Conservation (phyloP, 1,284 basidiomycete species). For the Erythrobasidium hasegawianum region DNA sequence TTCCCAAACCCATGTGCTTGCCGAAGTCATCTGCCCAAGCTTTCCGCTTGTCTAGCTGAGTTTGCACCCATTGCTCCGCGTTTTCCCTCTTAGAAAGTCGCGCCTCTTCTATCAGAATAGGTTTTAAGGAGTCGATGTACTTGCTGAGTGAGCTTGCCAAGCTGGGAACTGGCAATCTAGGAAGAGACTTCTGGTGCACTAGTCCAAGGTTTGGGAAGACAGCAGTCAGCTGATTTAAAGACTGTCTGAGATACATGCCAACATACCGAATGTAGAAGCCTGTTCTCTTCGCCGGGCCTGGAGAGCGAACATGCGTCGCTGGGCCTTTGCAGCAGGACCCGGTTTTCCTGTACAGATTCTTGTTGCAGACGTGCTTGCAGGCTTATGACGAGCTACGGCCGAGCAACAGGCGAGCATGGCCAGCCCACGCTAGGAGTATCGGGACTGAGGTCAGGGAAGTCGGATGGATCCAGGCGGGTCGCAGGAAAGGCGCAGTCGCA, state of each 20-base stretch:
- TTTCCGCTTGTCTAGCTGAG: constrained; percentile 60
- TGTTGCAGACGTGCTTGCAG: too few relatives aligned
- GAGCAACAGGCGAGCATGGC: too few relatives aligned
- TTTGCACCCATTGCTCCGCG: constrained; percentile 57
- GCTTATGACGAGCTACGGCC: too few relatives aligned
- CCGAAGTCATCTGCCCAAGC: constrained; percentile 71
- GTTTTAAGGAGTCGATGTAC: constrained; percentile 75
- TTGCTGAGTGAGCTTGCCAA: constrained; percentile 70
- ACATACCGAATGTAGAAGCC: constrained; percentile 51
- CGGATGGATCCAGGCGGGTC: too few relatives aligned
- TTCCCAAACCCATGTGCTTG: constrained; percentile 61
- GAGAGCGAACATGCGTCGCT: constrained; percentile 49
- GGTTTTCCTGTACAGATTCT: neutral
- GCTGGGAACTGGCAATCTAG: constrained; percentile 80
- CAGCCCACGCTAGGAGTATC: too few relatives aligned
- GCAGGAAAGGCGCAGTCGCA: too few relatives aligned
- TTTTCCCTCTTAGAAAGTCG: constrained; percentile 42
- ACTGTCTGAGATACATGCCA: neutral
- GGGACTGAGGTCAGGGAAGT: too few relatives aligned
- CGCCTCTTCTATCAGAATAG: constrained; percentile 73
- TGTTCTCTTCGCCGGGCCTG: constrained; percentile 47
- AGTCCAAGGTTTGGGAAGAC: neutral
- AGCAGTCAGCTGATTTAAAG: neutral
- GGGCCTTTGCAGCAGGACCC: neutral
- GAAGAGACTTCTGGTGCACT: constrained; percentile 46